Evolutionary conservation across 345 rosid genomes (phyloP).

Genomic region (Ceriops decandra): DNA sequence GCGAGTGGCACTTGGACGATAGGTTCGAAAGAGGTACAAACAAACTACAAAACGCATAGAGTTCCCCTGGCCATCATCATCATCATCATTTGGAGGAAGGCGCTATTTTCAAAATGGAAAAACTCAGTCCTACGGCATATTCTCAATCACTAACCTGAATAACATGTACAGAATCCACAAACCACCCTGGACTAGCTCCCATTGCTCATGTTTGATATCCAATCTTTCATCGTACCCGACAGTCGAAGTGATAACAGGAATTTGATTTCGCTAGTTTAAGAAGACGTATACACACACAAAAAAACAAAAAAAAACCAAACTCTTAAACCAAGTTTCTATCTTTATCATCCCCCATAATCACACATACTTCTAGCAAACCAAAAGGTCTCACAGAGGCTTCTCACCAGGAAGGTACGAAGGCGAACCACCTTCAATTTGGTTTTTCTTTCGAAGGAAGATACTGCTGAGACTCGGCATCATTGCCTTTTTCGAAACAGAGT

Average conservation of each 20-base stretch:
- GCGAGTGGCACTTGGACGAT: too few relatives aligned
- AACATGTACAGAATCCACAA: constrained; percentile 20
- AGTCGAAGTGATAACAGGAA: constrained; percentile 14
- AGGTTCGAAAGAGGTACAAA: too few relatives aligned
- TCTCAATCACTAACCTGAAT: constrained; percentile 13
- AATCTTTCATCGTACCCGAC: constrained; percentile 16
- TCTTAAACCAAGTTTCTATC: constrained; percentile 15
- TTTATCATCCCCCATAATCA: constrained; percentile 32
- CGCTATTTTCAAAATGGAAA: neutral
- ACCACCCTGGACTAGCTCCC: constrained; percentile 15
- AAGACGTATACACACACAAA: constrained; percentile 30
- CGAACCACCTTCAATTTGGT: constrained; percentile 79
- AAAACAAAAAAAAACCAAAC: constrained; percentile 1
- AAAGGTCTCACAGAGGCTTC: constrained; percentile 43
- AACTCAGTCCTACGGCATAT: constrained; percentile 16
- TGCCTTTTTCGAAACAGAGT: constrained; percentile 54
- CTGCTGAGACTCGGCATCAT: constrained; percentile 60
- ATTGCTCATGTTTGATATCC: constrained; percentile 16
- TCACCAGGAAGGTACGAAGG: constrained; percentile 76
- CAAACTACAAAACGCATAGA: constrained; percentile 3
- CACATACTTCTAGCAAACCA: constrained; percentile 16
- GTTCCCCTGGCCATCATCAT: neutral
- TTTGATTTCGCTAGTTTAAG: constrained; percentile 21
- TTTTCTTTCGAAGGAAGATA: constrained; percentile 72
- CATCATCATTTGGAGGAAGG: neutral